Base-by-base conservation (phyloP, 2,329 filamentous ascomycete genomes). In the Cercospora berteroae region DNA sequence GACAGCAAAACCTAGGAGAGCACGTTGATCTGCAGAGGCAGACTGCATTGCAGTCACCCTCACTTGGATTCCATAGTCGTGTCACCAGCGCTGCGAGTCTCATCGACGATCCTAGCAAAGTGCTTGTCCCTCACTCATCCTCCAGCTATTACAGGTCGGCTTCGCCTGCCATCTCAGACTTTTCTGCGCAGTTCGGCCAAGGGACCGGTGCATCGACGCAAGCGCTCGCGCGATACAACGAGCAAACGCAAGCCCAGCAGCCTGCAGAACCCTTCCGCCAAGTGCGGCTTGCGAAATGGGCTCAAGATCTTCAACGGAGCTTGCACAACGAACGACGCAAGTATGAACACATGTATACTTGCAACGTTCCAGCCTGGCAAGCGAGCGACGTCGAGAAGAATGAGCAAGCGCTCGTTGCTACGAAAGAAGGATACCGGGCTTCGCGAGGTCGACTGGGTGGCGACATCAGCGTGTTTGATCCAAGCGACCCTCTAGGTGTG, bases 261-360 rank as follows among this genome's bases (percentile, higher is more conserved):
- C 84, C 3, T 18, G 87, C 90, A 74, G 87, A 90, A 72, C 83
- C 82, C 6, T 79, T 89, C 50, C 87, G 88, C 12, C 87, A 90
- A 70, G 84, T 94, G n/a, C 85, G 89, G 6, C 83, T 96, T 18
- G 90, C 89, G 1, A 91, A 90, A 75, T 96, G 93, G 93, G 92
- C 93, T 0, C 86, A 88, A 7, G 91, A 95, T 73, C 83, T 96
- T 0, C 92, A 96, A 76, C 87, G 88, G 65, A 92, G 90, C 74
- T 82, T 95, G 1, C 85, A 88, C 29, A 89, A 89, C 66, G 92
- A 95, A 77, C 86, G 88, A n/a, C 85, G 87, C 29, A 82, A 87
- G 71, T 94, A 89, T 69, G 88, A 90, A 68, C 81, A 85, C 88
- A 93, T 76, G 57, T 75, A 74, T 48, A 62, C 58, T 81, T 89